Percentiles rank a stretch among this genome's conserved stretches.
phyloP scores from a whole-genome alignment of 2,329 filamentous ascomycete species.

The Trichocomaceae sp. region DNA sequence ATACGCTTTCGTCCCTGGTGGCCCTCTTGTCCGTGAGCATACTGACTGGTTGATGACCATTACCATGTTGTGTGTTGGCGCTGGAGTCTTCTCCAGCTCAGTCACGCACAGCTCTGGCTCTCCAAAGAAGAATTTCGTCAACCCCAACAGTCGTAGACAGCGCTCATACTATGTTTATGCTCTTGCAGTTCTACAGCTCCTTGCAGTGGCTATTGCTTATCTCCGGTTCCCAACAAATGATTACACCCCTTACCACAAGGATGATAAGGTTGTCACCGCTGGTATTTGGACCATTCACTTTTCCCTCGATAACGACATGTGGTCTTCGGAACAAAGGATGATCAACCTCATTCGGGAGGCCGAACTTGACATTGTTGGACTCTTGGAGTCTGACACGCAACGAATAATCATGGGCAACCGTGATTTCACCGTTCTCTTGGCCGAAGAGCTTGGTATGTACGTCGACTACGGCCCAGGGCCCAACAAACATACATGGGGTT shows the following conservation, averaged over 20 bases:
- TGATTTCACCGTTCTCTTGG: conserved; percentile 88
- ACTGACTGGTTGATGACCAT: conserved; percentile 92
- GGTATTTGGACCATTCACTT: conserved; percentile 99
- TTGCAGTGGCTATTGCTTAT: conserved; percentile 75
- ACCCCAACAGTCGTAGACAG: conserved; percentile 41
- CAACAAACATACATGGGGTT: conserved; percentile 98
- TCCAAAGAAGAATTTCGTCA: conserved; percentile 34
- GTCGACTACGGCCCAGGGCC: conserved; percentile 95
- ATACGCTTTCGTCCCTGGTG: conserved; percentile 94
- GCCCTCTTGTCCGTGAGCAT: conserved; percentile 82
- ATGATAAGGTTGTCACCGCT: conserved; percentile 81
- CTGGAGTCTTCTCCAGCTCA: conserved; percentile 67
- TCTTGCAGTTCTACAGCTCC: conserved; percentile 67
- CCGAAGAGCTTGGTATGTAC: conserved; percentile 97
- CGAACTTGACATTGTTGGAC: conserved; percentile 95
- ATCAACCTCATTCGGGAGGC: conserved; percentile 83
- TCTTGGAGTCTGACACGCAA: conserved; percentile 87
- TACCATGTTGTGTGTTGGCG: conserved; percentile 77
- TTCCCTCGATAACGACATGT: conserved; percentile 97
- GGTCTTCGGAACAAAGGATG: conserved; percentile 92
- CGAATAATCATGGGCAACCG: conserved; percentile 99
- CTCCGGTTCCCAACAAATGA: conserved; percentile 88
- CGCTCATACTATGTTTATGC: conserved; percentile 65
- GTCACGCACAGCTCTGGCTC: conserved; percentile 46
- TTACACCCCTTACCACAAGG: conserved; percentile 80